These are phyloP conservation scores for Sclerospora graminicola DNA, from an alignment of 352 stramenopile species.

Conservation along the genomic window DNA sequence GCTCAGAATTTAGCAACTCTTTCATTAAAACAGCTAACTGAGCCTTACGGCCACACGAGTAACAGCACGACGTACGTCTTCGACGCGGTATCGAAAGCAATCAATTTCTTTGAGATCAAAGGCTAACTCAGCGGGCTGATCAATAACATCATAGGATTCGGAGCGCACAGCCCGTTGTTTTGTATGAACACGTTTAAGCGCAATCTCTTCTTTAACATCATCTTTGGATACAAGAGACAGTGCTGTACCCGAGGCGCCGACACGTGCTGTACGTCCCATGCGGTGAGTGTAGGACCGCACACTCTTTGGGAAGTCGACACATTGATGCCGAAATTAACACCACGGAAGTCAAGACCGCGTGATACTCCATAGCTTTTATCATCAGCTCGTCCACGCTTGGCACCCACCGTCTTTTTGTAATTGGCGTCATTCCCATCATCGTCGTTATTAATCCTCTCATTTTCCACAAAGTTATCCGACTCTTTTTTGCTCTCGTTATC, in stretches of 20 bases:
- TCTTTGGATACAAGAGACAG: constrained; percentile 90
- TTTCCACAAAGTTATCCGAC: too few species aligned
- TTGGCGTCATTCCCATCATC: constrained; percentile 15
- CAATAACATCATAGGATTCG: constrained; percentile 70
- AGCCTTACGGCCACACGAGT: too few species aligned
- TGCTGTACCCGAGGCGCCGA: constrained; percentile 92
- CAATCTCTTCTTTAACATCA: constrained; percentile 67
- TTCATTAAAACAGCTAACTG: too few species aligned
- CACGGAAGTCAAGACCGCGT: constrained; percentile 97
- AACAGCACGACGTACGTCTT: too few species aligned
- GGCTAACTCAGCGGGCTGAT: constrained; percentile 91
- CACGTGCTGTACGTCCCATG: constrained; percentile 95
- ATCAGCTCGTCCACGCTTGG: constrained; percentile 36
- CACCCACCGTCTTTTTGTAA: constrained; percentile 28
- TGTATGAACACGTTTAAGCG: constrained; percentile 87
- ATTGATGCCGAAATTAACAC: constrained; percentile 98
- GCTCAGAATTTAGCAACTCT: too few species aligned
- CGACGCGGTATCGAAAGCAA: too few species aligned
- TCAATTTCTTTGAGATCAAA: constrained; percentile 98
- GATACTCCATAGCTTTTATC: constrained; percentile 94
- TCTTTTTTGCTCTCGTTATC: too few species aligned
- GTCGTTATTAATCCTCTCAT: constrained; percentile 4
- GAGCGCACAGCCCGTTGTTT: constrained; percentile 83
- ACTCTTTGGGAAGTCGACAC: constrained; percentile 95
- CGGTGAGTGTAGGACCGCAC: constrained; percentile 95